Base-by-base conservation (phyloP, 2,329 filamentous ascomycete genomes). In the Colletotrichum tropicale region DNA sequence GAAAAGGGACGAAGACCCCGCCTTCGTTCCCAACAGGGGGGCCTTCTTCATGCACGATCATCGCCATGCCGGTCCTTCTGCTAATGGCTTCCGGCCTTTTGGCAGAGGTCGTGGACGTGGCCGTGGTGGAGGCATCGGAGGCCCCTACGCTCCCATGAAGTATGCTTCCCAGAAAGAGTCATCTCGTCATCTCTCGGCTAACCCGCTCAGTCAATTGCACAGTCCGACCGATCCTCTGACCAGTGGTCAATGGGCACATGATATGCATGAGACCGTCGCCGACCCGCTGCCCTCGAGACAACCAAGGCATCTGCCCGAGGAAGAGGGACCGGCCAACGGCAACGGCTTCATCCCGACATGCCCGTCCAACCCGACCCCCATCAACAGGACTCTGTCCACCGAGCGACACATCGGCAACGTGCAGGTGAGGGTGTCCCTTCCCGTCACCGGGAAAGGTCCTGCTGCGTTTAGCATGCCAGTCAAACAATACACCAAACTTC, bases 1-100 rank as follows among this genome's bases (percentile, higher is more conserved):
- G 86, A 95, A 95, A 84, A 91, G 95, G 80, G 95, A 98, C 82
- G 93, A 95, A 80, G 95, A 98, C 83, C 96, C 96, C 43, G 93
- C 96, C 13, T 98, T 98, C 85, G 96, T 98, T 71, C 96, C 97
- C 70, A 98, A 98, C 81, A 90, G 96, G 78, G 97, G 97, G 75
- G 94, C 95, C 77, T 98, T 98, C 88, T 98, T 98, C 87, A 96
- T 98, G 92, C 96, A 98, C 84, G 97, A 98, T 83, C 95, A 97
- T 81, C 92, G 95, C 77, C 93, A 95, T 80, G 91, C 94, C 71
- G 94, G 94, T n/a, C 91, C 93, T 60, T 92, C 93, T 78, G 91
- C 93, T 69, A 96, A 96, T 84, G 94, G 94, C 69, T 95, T 96
- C 84, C 90, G 94, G 73, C 91, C 93, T 15, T 94, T 93, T 83